Evolutionary conservation across 116 monocot genomes (phyloP).

Genomic region (Cymodocea nodosa): DNA sequence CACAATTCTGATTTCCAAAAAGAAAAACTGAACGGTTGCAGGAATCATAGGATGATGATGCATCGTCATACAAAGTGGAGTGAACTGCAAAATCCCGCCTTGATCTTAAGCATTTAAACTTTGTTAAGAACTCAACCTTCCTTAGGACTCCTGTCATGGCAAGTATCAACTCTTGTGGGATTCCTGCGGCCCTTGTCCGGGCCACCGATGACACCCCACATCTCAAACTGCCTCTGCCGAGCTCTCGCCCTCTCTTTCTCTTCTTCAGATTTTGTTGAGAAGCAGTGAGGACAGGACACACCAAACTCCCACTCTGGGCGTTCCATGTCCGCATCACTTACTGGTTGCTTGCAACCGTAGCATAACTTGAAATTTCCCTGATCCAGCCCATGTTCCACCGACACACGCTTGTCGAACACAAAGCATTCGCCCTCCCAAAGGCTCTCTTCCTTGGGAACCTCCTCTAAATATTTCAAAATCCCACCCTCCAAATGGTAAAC

Average conservation of each 20-base stretch:
- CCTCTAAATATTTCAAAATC: constrained; percentile 88
- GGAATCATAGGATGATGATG: too few relatives aligned
- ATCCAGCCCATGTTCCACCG: constrained; percentile 73
- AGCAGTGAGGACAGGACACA: constrained; percentile 80
- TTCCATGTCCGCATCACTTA: constrained; percentile 82
- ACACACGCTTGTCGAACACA: constrained; percentile 93
- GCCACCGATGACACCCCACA: constrained; percentile 86
- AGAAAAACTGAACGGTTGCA: too few relatives aligned
- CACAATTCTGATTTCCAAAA: too few relatives aligned
- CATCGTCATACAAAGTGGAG: too few relatives aligned
- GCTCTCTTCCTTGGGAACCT: constrained; percentile 64
- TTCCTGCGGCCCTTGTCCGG: constrained; percentile 71
- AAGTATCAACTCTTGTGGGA: constrained; percentile 6
- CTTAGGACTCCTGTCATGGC: not conserved
- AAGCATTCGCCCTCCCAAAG: constrained; percentile 98
- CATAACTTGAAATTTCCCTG: constrained; percentile 87
- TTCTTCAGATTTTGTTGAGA: constrained; percentile 59
- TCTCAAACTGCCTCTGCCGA: constrained; percentile 69
- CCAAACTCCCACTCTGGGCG: constrained; percentile 64
- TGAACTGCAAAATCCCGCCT: too few relatives aligned
- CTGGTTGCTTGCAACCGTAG: constrained; percentile 87
- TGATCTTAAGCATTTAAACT: too few relatives aligned
- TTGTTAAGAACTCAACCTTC: not conserved
- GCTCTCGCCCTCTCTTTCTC: constrained; percentile 93
- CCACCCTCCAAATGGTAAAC: constrained; percentile 96